Percentiles rank a stretch among this genome's conserved stretches.
These are phyloP conservation scores for Kodamaea laetipori DNA, from an alignment of 805 yeast species.

Conservation along the genomic window DNA sequence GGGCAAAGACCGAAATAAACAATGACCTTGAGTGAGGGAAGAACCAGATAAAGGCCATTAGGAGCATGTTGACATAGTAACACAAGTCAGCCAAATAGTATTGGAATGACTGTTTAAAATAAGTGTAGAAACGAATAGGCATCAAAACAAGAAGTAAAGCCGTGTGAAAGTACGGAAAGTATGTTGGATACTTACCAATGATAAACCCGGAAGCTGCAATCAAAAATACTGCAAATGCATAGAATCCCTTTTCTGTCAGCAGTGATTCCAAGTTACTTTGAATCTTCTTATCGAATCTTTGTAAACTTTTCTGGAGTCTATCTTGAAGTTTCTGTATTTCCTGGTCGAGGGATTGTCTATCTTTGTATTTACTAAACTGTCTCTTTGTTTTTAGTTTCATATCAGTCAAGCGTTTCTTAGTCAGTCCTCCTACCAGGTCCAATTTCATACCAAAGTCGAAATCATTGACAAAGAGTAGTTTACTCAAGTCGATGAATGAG, in stretches of 20 bases:
- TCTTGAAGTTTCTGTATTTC: slow-evolving; percentile 36
- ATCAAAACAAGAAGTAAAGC: slow-evolving; percentile 58
- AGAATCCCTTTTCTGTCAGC: slow-evolving; percentile 71
- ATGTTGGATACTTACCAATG: slow-evolving; percentile 75
- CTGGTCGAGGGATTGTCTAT: slow-evolving; percentile 17
- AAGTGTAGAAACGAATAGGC: slow-evolving; percentile 85
- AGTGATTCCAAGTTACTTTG: slow-evolving; percentile 37
- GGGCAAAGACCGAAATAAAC: slow-evolving; percentile 81
- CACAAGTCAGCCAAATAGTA: slow-evolving; percentile 92
- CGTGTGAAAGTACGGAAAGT: slow-evolving; percentile 77
- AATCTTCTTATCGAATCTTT: slow-evolving; percentile 39
- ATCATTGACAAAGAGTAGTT: slow-evolving; percentile 41
- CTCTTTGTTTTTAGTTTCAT: slow-evolving; percentile 40
- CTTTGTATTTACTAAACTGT: slow-evolving; percentile 29
- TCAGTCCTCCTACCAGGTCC: slow-evolving; percentile 37
- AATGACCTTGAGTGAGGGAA: slow-evolving; percentile 73
- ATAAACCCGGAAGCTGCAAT: slow-evolving; percentile 73
- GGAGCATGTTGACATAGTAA: slow-evolving; percentile 78
- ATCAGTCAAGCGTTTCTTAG: slow-evolving; percentile 36
- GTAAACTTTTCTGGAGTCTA: slow-evolving; percentile 30
- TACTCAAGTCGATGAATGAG: slow-evolving; percentile 38
- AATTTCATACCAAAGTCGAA: slow-evolving; percentile 45
- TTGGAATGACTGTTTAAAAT: slow-evolving; percentile 76
- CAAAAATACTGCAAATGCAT: slow-evolving; percentile 67
- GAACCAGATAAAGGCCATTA: slow-evolving; percentile 76